Conservation (phyloP, 495 filamentous ascomycete genomes). For the Hypomontagnella monticulosa region DNA sequence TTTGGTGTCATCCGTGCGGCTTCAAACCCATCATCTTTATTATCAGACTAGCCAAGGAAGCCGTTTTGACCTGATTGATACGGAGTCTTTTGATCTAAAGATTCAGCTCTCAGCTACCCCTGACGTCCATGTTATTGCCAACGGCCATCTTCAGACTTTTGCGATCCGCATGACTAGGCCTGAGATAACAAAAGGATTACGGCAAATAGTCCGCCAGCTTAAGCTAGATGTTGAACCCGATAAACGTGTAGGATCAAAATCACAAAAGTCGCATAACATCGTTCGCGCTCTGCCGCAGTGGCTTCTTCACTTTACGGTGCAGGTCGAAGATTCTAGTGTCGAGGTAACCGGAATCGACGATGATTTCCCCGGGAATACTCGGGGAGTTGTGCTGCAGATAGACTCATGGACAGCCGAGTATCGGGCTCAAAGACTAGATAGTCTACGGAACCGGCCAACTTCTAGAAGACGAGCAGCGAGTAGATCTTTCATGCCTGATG, state of each 20-base stretch:
- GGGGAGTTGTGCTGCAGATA: conserved; percentile 84
- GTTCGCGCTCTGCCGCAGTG: conserved; percentile 82
- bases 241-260: conserved; percentile 62
- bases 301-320: conserved; percentile 84
- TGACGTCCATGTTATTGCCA: conserved; percentile 82
- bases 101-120: conserved; percentile 84
- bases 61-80: conserved; percentile 85
- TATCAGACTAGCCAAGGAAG: conserved; percentile 87
- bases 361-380: conserved; percentile 77
- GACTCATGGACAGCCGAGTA: conserved; percentile 95
- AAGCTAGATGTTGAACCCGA: conserved; percentile 68
- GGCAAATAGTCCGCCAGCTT: conserved; percentile 87
- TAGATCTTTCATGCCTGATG: conserved; percentile 65
- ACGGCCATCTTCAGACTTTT: conserved; percentile 84
- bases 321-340: conserved; percentile 86
- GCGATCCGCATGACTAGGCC: conserved; percentile 88
- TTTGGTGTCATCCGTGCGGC: conserved; percentile 79
- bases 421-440: conserved; percentile 77
- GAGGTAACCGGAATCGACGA: conserved; percentile 91
- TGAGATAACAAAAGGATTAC: conserved; percentile 91
- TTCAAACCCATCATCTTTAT: conserved; percentile 91
- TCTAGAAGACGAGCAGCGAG: conserved; percentile 67
- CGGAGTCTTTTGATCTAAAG: conserved; percentile 86
- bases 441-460: conserved; percentile 55
- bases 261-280: conserved; percentile 66